Conservation (phyloP, 345 rosid genomes). For the Lumnitzera littorea region DNA sequence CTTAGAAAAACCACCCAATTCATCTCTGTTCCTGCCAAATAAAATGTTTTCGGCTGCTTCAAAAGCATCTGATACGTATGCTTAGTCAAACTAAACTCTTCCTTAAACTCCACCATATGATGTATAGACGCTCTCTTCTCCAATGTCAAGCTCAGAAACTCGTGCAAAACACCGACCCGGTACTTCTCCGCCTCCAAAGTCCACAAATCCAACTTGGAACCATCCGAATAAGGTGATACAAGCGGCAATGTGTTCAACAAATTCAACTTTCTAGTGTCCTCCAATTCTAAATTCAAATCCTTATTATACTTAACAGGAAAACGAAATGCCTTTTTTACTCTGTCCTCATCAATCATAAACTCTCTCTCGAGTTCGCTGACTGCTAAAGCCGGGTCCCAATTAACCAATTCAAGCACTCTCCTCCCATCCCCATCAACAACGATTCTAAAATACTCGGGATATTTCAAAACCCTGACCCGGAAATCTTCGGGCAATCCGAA, state of each 20-base stretch:
- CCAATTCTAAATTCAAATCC: slow-evolving; percentile 39
- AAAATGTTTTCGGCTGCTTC: slow-evolving; percentile 66
- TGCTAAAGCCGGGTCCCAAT: slow-evolving; percentile 54
- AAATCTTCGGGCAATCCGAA: slow-evolving; percentile 92
- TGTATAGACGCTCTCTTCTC: slow-evolving; percentile 88
- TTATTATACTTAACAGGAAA: slow-evolving; percentile 65
- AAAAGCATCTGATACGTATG: slow-evolving; percentile 75
- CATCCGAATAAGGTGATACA: slow-evolving; percentile 80
- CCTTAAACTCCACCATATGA: slow-evolving; percentile 85
- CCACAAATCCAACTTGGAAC: slow-evolving; percentile 58
- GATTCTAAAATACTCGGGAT: slow-evolving; percentile 55
- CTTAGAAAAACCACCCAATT: slow-evolving; percentile 80
- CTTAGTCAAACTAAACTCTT: slow-evolving; percentile 82
- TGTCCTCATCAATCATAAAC: slow-evolving; percentile 59
- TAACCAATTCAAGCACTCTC: slow-evolving; percentile 60
- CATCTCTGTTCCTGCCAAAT: slow-evolving; percentile 95
- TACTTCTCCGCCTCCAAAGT: slow-evolving; percentile 87
- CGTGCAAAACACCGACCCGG: slow-evolving; percentile 72
- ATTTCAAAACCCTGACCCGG: slow-evolving; percentile 57
- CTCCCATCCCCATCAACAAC: slow-evolving; percentile 54
- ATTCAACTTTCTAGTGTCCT: slow-evolving; percentile 45
- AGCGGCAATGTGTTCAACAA: slow-evolving; percentile 58
- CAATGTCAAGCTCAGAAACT: slow-evolving; percentile 82
- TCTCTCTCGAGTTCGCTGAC: slow-evolving; percentile 58
- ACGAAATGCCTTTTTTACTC: slow-evolving; percentile 48